Evolutionary conservation across 345 rosid genomes (phyloP), one percentile per base, ranked within the genome.

Genomic region (Jatropha curcas): DNA sequence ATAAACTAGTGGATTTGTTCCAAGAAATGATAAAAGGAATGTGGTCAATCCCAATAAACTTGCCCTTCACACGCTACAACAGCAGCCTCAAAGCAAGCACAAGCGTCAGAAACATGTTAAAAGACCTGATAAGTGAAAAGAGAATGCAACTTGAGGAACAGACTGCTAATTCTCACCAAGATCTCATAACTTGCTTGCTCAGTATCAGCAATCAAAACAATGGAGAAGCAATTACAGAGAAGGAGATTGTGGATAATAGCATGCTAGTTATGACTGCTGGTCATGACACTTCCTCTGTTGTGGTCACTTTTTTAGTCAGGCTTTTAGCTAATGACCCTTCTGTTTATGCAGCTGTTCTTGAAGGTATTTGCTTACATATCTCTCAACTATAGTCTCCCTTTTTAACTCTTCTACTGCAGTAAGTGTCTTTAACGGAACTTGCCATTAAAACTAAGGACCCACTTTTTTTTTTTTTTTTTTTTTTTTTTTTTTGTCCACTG

Each of bases 231-330:
- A 41, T 87, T 28, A 82, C 79, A 17, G 87, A 82, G 62, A 64
- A 80, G 62, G 92, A 88, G 84, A 86, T 86, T 35, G 48, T 85
- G 45, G 80, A 90, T 35, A 90, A 84, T 62, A 73, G 71, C 20
- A 78, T 71, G 83, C 83, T 88, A 30, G 74, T 85, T 71, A 88
- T 90, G 90, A 79, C 74, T 57, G 90, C 92, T 3, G 90, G 92
- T 59, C 77, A 86, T 51, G 90, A 86, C 71, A 86, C 90, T 75
- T 77, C 89, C 33, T 73, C 87, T 2, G 51, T 79, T 25, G 77
- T 86, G 22, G 71, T 88, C 58, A 88, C 92, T 68, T 86, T 84
- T 71, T 19, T 88, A 57, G 25, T 88, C 2, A 77, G 77, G 34
- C 85, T 76, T 73, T 79, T 88, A 2, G 81, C 92, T 1, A 80